Evolutionary conservation across 1,139 yeast genomes (phyloP).

Genomic region (Saccharomycopsis crataegensis): DNA sequence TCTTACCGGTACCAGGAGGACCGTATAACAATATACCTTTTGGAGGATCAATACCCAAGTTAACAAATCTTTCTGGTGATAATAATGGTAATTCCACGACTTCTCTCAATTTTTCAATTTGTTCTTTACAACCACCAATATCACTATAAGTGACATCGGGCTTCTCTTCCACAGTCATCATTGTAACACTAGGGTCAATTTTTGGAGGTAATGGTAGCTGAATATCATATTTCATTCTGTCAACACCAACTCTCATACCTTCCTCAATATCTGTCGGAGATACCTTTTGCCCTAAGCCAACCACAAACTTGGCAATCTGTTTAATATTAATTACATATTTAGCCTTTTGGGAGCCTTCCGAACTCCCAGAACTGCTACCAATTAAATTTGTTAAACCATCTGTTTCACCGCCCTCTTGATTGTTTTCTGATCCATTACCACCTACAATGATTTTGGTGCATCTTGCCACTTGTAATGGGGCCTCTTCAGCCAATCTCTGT

Average conservation of each 20-base stretch:
- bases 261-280: conserved; percentile 98
- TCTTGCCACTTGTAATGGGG: conserved; percentile 95
- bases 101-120: conserved; percentile 92
- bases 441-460: conserved; percentile 91
- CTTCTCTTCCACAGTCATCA: conserved; percentile 99
- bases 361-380: conserved; percentile 46
- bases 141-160: conserved; percentile 89
- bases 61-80: conserved; percentile 94
- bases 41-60: conserved; percentile 96
- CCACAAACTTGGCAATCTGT: conserved; percentile 97
- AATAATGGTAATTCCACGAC: conserved; percentile 93
- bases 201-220: conserved; percentile 96
- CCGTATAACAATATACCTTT: conserved; percentile 94
- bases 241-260: conserved; percentile 99
- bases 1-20: conserved; percentile 98
- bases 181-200: conserved; percentile 96
- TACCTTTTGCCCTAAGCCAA: conserved; percentile 91
- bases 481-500: conserved; percentile 88
- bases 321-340: conserved; percentile 94
- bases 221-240: conserved; percentile 92
- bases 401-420: conserved; percentile 25
- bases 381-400: conserved; percentile 16
- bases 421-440: conserved; percentile 21
- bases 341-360: conserved; percentile 44
- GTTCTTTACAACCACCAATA: conserved; percentile 97